Conservation (phyloP, 345 rosid species). For the Microthlaspi erraticum region DNA sequence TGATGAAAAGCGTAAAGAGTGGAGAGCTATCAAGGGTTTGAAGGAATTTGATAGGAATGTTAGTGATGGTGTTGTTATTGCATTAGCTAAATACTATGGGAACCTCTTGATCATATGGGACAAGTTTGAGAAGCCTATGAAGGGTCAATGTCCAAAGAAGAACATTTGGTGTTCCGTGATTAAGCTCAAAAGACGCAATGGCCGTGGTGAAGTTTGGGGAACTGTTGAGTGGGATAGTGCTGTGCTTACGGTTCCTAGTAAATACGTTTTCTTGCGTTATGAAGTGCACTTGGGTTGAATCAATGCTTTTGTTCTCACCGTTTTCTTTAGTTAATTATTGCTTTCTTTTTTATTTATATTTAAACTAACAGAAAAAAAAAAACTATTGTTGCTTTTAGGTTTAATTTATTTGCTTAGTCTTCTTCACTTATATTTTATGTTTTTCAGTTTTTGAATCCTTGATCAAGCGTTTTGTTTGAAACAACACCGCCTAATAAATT, state of each 20-base stretch:
- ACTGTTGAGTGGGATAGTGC: not conserved
- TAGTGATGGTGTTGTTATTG: not conserved
- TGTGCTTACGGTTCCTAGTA: not conserved
- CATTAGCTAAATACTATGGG: not conserved
- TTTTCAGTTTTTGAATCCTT: too few relatives aligned
- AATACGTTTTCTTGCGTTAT: constrained; percentile 3
- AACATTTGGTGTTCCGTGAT: not conserved
- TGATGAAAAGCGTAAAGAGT: not conserved
- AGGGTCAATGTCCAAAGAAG: not conserved
- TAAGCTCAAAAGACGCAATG: not conserved
- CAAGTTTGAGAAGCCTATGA: too few relatives aligned
- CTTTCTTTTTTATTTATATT: too few relatives aligned
- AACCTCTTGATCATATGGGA: constrained; percentile 9
- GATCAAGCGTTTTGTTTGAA: too few relatives aligned
- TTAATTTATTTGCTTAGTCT: too few relatives aligned
- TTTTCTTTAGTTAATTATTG: too few relatives aligned
- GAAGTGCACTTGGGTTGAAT: not conserved
- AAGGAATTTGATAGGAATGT: not conserved
- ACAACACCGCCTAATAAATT: too few relatives aligned
- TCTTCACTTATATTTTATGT: too few relatives aligned
- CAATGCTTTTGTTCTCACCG: not conserved
- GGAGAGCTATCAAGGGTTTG: not conserved
- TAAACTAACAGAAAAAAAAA: too few relatives aligned
- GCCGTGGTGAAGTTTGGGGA: not conserved
- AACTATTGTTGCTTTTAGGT: too few relatives aligned